Percentiles rank a stretch among this genome's conserved stretches.
Evolutionary conservation across 2,329 filamentous ascomycete genomes (phyloP).

Genomic region (Aspergillus persii): DNA sequence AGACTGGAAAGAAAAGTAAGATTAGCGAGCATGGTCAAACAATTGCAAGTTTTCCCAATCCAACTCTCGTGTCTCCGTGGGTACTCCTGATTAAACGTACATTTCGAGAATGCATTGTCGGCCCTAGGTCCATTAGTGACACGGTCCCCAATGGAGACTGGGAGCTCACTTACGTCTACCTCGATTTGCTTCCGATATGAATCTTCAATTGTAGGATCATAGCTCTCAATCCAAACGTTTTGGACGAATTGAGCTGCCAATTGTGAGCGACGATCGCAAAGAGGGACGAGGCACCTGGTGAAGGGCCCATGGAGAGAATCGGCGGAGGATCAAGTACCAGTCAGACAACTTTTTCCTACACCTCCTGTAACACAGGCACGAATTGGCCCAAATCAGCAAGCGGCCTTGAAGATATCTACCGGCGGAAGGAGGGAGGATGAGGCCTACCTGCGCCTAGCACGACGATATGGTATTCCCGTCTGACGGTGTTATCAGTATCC

Average conservation of each 20-base stretch:
- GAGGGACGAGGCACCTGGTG: conserved; percentile 16
- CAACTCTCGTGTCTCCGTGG: not conserved
- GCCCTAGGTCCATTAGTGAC: conserved; percentile 56
- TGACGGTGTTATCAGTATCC: conserved; percentile 34
- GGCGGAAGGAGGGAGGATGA: conserved; percentile 1
- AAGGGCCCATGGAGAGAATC: not conserved
- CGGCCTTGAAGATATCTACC: too few species aligned
- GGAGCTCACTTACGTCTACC: conserved; percentile 69
- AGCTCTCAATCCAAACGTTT: conserved; percentile 91
- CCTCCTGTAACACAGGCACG: conserved; percentile 58
- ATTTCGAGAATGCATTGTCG: conserved; percentile 89
- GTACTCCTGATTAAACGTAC: conserved; percentile 49
- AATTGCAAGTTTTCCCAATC: not conserved
- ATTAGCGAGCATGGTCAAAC: conserved; percentile 5
- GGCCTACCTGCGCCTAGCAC: conserved; percentile 71
- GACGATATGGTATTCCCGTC: conserved; percentile 78
- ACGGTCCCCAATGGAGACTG: not conserved
- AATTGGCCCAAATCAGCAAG: conserved; percentile 17
- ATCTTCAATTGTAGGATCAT: conserved; percentile 85
- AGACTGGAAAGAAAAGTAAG: conserved; percentile 52
- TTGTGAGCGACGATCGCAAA: conserved; percentile 7
- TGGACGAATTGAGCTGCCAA: conserved; percentile 80
- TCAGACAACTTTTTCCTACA: conserved; percentile 89
- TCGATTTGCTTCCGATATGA: conserved; percentile 85
- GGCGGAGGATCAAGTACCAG: conserved; percentile 57